Evolutionary conservation across 2,329 filamentous ascomycete genomes (phyloP).

Genomic region (Colletotrichum sp.): DNA sequence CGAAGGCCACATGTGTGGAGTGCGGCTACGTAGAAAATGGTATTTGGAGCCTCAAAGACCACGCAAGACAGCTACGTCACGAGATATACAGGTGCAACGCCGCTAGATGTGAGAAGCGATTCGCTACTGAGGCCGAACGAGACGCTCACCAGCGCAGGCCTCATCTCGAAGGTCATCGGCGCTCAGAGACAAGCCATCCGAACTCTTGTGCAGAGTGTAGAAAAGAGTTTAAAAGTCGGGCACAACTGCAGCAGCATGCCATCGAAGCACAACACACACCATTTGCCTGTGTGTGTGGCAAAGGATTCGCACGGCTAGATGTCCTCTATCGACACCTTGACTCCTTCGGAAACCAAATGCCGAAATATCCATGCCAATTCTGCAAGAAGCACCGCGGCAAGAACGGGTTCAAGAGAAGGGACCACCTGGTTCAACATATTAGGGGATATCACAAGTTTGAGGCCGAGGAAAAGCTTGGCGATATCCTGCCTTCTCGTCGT

Average conservation of each 20-base stretch:
- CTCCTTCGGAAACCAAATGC: slow-evolving; percentile 13
- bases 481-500: neutral
- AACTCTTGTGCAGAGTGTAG: neutral
- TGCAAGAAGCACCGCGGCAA: slow-evolving; percentile 36
- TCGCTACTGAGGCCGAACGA: neutral
- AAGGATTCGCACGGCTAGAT: slow-evolving; percentile 29
- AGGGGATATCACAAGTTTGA: slow-evolving; percentile 39
- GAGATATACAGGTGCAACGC: neutral
- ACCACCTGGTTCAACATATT: slow-evolving; percentile 42
- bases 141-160: neutral
- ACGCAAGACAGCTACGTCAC: neutral
- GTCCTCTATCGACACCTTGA: slow-evolving; percentile 30
- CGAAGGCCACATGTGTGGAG: neutral
- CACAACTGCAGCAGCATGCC: neutral
- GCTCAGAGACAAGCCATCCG: neutral
- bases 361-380: slow-evolving; percentile 31
- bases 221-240: neutral
- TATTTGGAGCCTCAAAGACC: too few species aligned
- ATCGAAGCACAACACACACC: slow-evolving; percentile 18
- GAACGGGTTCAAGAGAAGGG: slow-evolving; percentile 37
- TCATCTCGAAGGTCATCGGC: neutral
- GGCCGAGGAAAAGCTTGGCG: neutral
- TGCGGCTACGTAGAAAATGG: neutral
- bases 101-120: neutral
- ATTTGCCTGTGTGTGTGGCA: slow-evolving; percentile 27